These are phyloP conservation scores for Cercospora sp. DNA, from an alignment of 2,329 filamentous ascomycete species.

Conservation along the genomic window DNA sequence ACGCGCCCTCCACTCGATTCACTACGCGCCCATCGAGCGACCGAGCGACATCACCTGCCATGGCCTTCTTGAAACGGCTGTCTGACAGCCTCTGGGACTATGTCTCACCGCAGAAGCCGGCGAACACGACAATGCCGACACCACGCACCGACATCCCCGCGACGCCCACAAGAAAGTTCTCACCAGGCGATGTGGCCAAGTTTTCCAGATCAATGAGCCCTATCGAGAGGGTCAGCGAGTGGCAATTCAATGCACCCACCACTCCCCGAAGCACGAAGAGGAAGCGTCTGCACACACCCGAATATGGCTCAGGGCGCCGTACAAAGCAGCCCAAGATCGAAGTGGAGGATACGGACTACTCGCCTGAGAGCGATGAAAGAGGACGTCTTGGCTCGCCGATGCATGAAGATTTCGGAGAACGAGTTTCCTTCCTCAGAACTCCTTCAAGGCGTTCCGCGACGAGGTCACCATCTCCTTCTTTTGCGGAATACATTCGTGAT, in stretches of 20 bases:
- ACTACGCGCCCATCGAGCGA: not conserved
- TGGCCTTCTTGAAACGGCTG: slow-evolving; percentile 35
- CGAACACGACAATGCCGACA: slow-evolving; percentile 34
- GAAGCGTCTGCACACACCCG: slow-evolving; percentile 27
- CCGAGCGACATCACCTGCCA: not conserved
- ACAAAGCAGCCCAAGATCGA: slow-evolving; percentile 29
- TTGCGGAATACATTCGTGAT: slow-evolving; percentile 20
- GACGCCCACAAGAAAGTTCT: slow-evolving; percentile 18
- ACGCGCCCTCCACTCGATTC: not conserved
- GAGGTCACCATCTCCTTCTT: slow-evolving; percentile 15
- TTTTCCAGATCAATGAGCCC: slow-evolving; percentile 40
- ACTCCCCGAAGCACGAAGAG: slow-evolving; percentile 24
- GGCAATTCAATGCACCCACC: slow-evolving; percentile 22
- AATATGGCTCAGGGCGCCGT: slow-evolving; percentile 17
- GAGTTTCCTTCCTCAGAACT: slow-evolving; percentile 13
- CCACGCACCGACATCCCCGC: slow-evolving; percentile 18
- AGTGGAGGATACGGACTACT: slow-evolving; percentile 11
- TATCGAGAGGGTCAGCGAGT: slow-evolving; percentile 30
- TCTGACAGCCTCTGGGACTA: slow-evolving; percentile 45
- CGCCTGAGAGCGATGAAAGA: not conserved
- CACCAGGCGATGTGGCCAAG: slow-evolving; percentile 23
- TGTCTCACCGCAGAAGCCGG: slow-evolving; percentile 46
- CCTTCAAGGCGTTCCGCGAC: slow-evolving; percentile 9
- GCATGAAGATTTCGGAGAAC: slow-evolving; percentile 13
- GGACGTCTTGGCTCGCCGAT: slow-evolving; percentile 12